Conservation (phyloP, 169 alveolate species). For the Plasmodium relictum region DNA sequence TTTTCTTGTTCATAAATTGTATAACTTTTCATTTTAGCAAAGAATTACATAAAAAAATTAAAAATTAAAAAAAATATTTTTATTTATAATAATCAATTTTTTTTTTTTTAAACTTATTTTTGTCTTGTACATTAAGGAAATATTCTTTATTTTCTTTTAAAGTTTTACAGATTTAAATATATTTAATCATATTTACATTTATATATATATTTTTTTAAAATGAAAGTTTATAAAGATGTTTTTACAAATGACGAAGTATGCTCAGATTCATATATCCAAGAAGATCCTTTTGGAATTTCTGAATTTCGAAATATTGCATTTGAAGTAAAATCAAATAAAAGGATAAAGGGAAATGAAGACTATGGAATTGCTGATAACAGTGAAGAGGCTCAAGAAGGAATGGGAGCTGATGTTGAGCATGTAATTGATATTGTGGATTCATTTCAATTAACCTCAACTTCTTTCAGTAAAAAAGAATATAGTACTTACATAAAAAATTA, state of each 20-base stretch:
- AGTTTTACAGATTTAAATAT: background rate
- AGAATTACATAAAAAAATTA: slow-evolving; percentile 3
- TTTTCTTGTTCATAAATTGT: too few relatives aligned
- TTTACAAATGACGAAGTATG: slow-evolving; percentile 94
- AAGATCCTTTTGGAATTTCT: slow-evolving; percentile 89
- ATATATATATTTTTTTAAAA: slow-evolving; percentile 40
- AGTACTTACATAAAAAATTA: slow-evolving; percentile 92
- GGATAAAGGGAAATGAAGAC: slow-evolving; percentile 92
- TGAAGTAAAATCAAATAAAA: slow-evolving; percentile 91
- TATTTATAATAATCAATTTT: background rate
- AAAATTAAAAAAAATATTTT: background rate
- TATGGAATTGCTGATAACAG: slow-evolving; percentile 93
- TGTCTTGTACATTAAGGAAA: slow-evolving; percentile 26
- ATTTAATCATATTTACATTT: background rate
- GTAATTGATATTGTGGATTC: slow-evolving; percentile 94
- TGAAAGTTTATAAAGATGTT: slow-evolving; percentile 91
- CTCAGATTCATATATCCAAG: slow-evolving; percentile 92
- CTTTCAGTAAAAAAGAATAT: slow-evolving; percentile 94
- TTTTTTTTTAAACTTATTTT: slow-evolving; percentile 9
- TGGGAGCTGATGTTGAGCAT: slow-evolving; percentile 89
- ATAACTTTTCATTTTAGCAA: slow-evolving; percentile 9
- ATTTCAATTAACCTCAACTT: slow-evolving; percentile 92
- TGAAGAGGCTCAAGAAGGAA: slow-evolving; percentile 89
- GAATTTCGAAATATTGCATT: slow-evolving; percentile 90
- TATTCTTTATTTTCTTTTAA: slow-evolving; percentile 8